Conservation (phyloP, 2,329 filamentous ascomycete species). For the Aspergillus latus region DNA sequence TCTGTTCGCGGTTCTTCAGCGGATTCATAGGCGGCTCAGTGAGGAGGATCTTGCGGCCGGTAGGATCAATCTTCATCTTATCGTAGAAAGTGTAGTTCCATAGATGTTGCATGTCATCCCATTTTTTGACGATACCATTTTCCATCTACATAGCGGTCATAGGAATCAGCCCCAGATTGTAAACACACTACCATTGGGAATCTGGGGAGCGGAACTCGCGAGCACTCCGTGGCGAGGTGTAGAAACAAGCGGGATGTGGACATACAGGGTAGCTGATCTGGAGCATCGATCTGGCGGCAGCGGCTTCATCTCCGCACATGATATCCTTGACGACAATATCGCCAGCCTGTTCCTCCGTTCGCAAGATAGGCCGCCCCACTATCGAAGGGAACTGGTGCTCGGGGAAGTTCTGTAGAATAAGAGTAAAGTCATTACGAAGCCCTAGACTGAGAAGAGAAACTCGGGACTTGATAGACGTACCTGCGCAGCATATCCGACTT, state of each 20-base stretch:
- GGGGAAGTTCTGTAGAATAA: conserved; percentile 76
- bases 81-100: conserved; percentile 99
- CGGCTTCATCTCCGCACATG: conserved; percentile 98
- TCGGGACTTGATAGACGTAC: conserved; percentile 41
- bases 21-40: conserved; percentile 99
- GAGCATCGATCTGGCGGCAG: conserved; percentile 91
- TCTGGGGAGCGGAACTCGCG: conserved; percentile 10
- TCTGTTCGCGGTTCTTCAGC: conserved; percentile 92
- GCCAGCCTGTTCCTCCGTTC: conserved; percentile 83
- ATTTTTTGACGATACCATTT: conserved; percentile 98
- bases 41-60: conserved; percentile 92
- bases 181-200: conserved; percentile 18
- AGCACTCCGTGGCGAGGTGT: neutral
- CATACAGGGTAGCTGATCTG: conserved; percentile 92
- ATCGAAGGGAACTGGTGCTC: conserved; percentile 98
- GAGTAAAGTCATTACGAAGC: conserved; percentile 3
- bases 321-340: conserved; percentile 88
- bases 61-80: conserved; percentile 90
- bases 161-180: conserved; percentile 11
- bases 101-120: conserved; percentile 99
- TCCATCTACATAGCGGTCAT: conserved; percentile 68
- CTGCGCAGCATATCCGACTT: conserved; percentile 96
- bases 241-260: conserved; percentile 12
- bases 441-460: conserved; percentile 19
- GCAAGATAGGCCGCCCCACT: conserved; percentile 93